phyloP scores from a whole-genome alignment of 106 monocot genomes.

The Acanthochlamys bracteata region DNA sequence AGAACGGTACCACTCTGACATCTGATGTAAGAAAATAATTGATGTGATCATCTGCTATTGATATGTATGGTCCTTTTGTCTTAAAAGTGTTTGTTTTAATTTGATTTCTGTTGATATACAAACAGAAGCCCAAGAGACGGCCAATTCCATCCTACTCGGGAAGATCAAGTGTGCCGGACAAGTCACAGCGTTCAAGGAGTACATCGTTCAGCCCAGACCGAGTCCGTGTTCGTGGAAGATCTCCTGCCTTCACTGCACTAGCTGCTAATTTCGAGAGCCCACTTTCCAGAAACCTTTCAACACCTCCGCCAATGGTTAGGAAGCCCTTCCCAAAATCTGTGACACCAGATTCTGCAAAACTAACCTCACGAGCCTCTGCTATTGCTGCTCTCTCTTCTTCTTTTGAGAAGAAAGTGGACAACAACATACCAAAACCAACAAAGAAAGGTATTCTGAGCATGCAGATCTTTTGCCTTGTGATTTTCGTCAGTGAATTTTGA shows the following conservation, averaged over 20 bases:
- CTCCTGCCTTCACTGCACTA: conserved; percentile 77
- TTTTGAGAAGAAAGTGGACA: conserved; percentile 41
- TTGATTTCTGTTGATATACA: not conserved
- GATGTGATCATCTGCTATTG: not conserved
- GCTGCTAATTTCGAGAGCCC: conserved; percentile 84
- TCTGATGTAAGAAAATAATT: conserved; percentile 48
- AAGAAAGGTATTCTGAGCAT: conserved; percentile 42
- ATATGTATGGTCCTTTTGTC: not conserved
- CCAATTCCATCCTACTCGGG: conserved; percentile 36
- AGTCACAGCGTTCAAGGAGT: conserved; percentile 76
- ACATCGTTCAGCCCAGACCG: conserved; percentile 78
- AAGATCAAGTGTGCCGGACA: conserved; percentile 57
- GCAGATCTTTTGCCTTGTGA: not conserved
- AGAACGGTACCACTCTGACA: conserved; percentile 47
- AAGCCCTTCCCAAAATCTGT: conserved; percentile 52
- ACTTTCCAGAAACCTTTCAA: conserved; percentile 70
- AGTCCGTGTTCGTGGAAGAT: conserved; percentile 64
- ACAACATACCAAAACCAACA: conserved; percentile 33
- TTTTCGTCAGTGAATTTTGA: not conserved
- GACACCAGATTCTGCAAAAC: conserved; percentile 26
- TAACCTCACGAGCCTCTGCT: conserved; percentile 37
- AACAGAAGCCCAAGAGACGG: conserved; percentile 33
- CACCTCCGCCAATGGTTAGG: conserved; percentile 59
- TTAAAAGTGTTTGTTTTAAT: not conserved
- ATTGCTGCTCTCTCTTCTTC: conserved; percentile 54